Percentiles rank a stretch among this genome's conserved stretches.
phyloP scores from a whole-genome alignment of 257 asterid genomes.

The Solanum arcanum region DNA sequence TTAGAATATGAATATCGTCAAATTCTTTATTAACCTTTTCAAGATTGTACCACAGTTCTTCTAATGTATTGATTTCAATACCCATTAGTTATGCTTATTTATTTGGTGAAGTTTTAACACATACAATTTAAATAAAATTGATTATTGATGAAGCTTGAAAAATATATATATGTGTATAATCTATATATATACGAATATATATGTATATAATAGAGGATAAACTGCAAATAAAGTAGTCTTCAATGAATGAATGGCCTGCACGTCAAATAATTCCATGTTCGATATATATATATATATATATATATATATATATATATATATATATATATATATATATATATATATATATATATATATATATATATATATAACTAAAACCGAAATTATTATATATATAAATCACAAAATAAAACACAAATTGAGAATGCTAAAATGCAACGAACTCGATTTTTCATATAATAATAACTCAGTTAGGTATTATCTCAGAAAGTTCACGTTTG shows the following conservation, averaged over 20 bases:
- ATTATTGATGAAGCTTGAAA: neutral
- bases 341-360: no score
- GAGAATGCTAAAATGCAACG: neutral
- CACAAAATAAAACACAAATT: neutral
- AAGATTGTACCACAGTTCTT: neutral
- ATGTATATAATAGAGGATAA: neutral
- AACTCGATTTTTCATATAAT: neutral
- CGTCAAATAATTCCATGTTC: neutral
- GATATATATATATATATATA: neutral
- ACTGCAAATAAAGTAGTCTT: neutral
- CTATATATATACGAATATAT: neutral
- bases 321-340: no score
- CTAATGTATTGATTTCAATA: neutral
- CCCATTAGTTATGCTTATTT: neutral
- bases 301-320: no score
- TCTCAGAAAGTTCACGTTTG: neutral
- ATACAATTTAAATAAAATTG: neutral
- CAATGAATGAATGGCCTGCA: neutral
- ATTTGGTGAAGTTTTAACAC: no score
- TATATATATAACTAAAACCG: neutral
- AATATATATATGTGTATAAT: neutral
- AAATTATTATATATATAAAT: no score
- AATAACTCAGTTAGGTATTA: neutral
- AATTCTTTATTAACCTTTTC: neutral
- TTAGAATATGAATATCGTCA: neutral